Evolutionary conservation across 805 yeast species (phyloP), one percentile per base, ranked within the genome.

Genomic region (Candida ascalaphidarum): DNA sequence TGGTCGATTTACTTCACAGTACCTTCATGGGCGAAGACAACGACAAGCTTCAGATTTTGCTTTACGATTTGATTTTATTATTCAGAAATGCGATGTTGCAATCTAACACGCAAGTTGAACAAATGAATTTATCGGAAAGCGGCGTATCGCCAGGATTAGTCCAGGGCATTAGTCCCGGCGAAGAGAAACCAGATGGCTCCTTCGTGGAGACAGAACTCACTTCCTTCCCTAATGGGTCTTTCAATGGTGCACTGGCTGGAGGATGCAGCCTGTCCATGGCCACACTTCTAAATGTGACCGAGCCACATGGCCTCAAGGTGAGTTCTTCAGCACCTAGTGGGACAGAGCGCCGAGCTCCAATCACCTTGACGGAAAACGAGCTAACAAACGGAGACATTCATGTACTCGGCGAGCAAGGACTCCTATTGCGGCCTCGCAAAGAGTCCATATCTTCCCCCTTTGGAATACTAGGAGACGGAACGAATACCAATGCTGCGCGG

Each of bases 1-100:
- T 76, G 42, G 60, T 68, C 8, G 52, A 54, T 8, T 39, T 77
- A 11, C 55, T 73, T 33, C 58, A 65, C 25, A 59, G 71, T 8
- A 44, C 55, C 4, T 54, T 64, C 17, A 55, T 76, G 15, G 19
- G 33, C 7, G 14, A 30, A 6, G 40, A 25, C 41, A 52, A 69
- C 36, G 68, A 65, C 15, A 74, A 69, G 36, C 44, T 77, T 28
- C 65, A 66, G 36, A 75, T 76, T 28, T 48, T 77, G 36, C 51
- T 77, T 1, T 74, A 76, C 44, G 84, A 77, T 43, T 61, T 76
- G 31, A 50, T 77, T 20, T 50, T 74, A 7, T 65, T 80, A 1
- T 53, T 75, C 41, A 76, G 74, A 43, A 46, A 48, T 6, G 44
- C 61, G 3, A 32, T 63, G 12, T 50, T 58, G 2, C 44, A 34